Percentiles rank a stretch among this genome's conserved stretches.
Evolutionary conservation across 345 rosid species (phyloP).

Genomic region (Arabis alpina): DNA sequence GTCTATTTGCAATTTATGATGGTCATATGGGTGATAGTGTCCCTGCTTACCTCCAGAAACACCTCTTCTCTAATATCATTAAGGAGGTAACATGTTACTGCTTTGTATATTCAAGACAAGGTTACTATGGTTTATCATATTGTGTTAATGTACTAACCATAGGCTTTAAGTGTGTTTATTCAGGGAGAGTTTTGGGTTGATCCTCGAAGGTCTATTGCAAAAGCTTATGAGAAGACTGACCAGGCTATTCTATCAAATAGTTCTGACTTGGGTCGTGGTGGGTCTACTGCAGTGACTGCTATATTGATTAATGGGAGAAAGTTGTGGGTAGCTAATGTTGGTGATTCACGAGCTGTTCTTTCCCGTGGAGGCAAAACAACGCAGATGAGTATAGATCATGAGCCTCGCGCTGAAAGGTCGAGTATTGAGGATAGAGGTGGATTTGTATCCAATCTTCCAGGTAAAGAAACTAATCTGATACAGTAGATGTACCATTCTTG

Average conservation of each 20-base stretch:
- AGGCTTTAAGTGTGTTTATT: constrained; percentile 1
- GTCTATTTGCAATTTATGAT: constrained; percentile 77
- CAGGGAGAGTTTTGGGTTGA: constrained; percentile 81
- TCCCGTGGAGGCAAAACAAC: constrained; percentile 53
- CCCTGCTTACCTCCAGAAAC: constrained; percentile 69
- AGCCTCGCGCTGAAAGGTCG: constrained; percentile 70
- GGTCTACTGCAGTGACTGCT: constrained; percentile 88
- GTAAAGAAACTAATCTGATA: constrained; percentile 36
- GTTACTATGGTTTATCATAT: no score
- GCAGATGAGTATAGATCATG: constrained; percentile 75
- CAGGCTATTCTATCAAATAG: constrained; percentile 69
- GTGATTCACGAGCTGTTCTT: constrained; percentile 75
- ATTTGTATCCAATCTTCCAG: constrained; percentile 89
- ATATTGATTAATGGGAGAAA: constrained; percentile 61
- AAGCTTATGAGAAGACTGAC: constrained; percentile 81
- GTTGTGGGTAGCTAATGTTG: constrained; percentile 77
- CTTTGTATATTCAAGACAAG: no score
- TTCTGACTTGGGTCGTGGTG: constrained; percentile 76
- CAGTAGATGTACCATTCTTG: neutral
- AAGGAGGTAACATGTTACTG: constrained; percentile 56
- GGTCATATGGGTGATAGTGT: constrained; percentile 80
- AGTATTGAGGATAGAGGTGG: constrained; percentile 83
- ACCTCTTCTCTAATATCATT: constrained; percentile 67
- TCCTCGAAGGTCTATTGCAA: constrained; percentile 62
- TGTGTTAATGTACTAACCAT: neutral